phyloP scores from a whole-genome alignment of 371 early-diverging fungal species.

The Smittium mucronatum region DNA sequence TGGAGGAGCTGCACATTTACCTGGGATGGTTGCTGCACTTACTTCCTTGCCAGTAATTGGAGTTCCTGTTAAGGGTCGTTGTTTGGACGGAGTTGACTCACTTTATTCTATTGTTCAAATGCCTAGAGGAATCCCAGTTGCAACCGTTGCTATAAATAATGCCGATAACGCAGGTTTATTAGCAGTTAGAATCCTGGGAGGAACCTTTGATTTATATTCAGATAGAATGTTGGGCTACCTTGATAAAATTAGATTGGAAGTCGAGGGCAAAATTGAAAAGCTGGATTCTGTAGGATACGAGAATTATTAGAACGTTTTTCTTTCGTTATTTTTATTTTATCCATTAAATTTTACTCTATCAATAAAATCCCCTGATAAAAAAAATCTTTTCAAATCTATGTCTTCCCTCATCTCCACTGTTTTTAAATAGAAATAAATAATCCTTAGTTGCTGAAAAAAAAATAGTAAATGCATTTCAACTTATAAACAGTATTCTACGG shows the following conservation, averaged over 20 bases:
- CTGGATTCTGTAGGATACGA: conserved; percentile 68
- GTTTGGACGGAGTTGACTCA: conserved; percentile 89
- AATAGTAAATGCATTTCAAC: no score
- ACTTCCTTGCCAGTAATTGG: conserved; percentile 94
- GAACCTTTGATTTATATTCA: conserved; percentile 54
- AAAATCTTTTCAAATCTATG: no score
- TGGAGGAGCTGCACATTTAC: conserved; percentile 95
- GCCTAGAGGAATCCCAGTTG: conserved; percentile 96
- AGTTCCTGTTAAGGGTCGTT: conserved; percentile 85
- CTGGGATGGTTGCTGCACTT: conserved; percentile 95
- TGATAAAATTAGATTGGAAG: conserved; percentile 66
- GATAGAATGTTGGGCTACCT: conserved; percentile 64
- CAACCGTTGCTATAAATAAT: conserved; percentile 94
- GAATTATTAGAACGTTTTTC: no score
- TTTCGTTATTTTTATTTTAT: no score
- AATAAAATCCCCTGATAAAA: no score
- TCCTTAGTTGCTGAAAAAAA: no score
- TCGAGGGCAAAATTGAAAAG: conserved; percentile 65
- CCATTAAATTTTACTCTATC: no score
- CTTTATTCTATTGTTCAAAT: conserved; percentile 94
- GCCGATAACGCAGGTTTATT: conserved; percentile 87
- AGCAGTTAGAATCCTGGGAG: conserved; percentile 84
- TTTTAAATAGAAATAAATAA: no score
- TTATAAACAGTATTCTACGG: no score
- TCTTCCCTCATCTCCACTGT: no score